Conservation (phyloP, 768 basidiomycete species). For the Mycena metata region DNA sequence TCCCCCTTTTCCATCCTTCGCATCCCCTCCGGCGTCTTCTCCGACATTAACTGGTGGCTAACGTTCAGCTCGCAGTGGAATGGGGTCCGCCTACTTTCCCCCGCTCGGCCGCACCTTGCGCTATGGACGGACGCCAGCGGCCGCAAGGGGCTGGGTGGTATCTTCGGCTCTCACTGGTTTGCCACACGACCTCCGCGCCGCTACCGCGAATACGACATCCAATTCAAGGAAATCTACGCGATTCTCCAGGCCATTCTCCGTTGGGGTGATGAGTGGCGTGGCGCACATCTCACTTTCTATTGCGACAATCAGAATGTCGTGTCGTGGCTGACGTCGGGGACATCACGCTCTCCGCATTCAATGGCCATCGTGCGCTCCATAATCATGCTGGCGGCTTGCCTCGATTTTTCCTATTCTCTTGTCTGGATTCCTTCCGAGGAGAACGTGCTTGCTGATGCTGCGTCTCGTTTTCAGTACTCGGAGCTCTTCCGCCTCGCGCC, state of each 20-base stretch:
- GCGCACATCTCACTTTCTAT: constrained; percentile 46
- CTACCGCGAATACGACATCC: constrained; percentile 44
- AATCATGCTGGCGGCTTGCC: constrained; percentile 13
- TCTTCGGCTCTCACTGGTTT: constrained; percentile 41
- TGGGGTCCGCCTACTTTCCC: constrained; percentile 40
- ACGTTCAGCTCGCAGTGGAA: constrained; percentile 51
- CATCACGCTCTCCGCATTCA: background rate
- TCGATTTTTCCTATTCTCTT: constrained; percentile 33
- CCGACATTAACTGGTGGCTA: constrained; percentile 38
- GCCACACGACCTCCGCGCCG: constrained; percentile 42
- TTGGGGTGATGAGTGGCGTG: constrained; percentile 45
- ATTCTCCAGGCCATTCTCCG: constrained; percentile 47
- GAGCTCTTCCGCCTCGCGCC: constrained; percentile 29
- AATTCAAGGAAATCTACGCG: constrained; percentile 52
- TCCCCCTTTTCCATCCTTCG: constrained; percentile 38
- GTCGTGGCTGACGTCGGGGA: no score
- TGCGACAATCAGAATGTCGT: constrained; percentile 47
- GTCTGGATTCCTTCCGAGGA: constrained; percentile 30
- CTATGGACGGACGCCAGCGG: constrained; percentile 51
- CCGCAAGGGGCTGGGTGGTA: constrained; percentile 33
- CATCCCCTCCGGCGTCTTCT: constrained; percentile 41
- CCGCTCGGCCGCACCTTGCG: constrained; percentile 18
- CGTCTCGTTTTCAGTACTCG: constrained; percentile 37
- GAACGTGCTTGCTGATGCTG: constrained; percentile 35
- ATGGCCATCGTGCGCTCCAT: constrained; percentile 21